Conservation (phyloP, 2,329 filamentous ascomycete genomes). For the Exophiala xenobiotica region DNA sequence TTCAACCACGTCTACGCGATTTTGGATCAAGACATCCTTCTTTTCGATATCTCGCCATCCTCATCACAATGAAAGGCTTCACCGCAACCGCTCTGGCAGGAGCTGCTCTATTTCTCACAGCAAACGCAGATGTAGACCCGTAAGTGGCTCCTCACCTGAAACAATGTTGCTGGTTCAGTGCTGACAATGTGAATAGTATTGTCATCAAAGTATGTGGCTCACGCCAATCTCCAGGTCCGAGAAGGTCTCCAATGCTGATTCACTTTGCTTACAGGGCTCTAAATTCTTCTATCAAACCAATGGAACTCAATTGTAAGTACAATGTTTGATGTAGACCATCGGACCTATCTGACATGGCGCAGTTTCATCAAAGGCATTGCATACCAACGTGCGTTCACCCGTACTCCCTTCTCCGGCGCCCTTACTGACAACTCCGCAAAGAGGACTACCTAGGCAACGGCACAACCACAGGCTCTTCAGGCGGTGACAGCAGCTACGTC, state of each 20-base stretch:
- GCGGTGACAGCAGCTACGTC: conserved; percentile 60
- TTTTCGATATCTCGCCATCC: conserved; percentile 10
- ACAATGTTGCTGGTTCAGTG: no score
- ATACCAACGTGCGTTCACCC: conserved; percentile 64
- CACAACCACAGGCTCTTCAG: conserved; percentile 25
- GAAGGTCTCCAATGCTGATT: conserved; percentile 9
- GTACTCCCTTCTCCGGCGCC: conserved; percentile 11
- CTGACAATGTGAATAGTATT: no score
- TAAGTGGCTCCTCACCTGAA: no score
- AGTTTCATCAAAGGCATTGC: conserved; percentile 88
- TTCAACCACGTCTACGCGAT: conserved; percentile 4
- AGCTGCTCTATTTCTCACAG: conserved; percentile 29
- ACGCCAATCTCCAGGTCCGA: not conserved
- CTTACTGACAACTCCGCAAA: conserved; percentile 26
- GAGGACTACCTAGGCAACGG: conserved; percentile 61
- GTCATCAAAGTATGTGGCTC: conserved; percentile 60
- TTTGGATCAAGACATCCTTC: conserved; percentile 6
- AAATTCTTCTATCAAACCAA: conserved; percentile 90
- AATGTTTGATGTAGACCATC: conserved; percentile 19
- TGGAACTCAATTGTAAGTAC: conserved; percentile 68
- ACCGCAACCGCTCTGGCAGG: conserved; percentile 26
- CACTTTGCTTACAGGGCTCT: conserved; percentile 55
- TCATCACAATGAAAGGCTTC: conserved; percentile 31
- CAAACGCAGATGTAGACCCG: conserved; percentile 50
- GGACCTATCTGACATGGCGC: conserved; percentile 17